Evolutionary conservation across 345 rosid species (phyloP), one percentile per base, ranked within the genome.

Genomic region (Barbarea vulgaris): DNA sequence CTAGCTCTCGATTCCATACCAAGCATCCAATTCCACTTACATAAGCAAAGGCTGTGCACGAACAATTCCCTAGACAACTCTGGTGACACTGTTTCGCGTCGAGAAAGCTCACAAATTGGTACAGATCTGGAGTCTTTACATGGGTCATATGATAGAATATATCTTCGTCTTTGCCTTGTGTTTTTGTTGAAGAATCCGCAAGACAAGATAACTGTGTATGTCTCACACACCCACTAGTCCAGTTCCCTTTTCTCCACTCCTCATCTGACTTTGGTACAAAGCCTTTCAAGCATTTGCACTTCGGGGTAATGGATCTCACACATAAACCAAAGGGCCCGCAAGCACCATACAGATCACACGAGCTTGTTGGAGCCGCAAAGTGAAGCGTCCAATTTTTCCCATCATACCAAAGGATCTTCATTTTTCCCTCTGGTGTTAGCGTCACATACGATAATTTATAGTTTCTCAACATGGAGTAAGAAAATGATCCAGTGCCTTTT

Each of bases 21-120:
- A 70, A 22, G 41, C 81, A 77, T 37, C 81, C 77, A 47, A 66
- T 67, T 24, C 73, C 79, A 65, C 18, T 27, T 15, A 67, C 50
- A 30, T 66, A 46, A 19, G 71, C 58, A 50, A 4, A 66, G 15
- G 75, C 75, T 11, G 39, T 17, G 37, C 75, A 70, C 3, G 75
- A 70, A 46, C 75, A 70, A 14, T 70, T 70, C 0, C 64, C 24
- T 31, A 58, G 37, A 57, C 75, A 70, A 3, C 30, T 64, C 4
- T 41, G 13, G 31, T 30, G 17, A 27, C 75, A 70, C 11, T 17
- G 54, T 17, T 25, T 25, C 25, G 24, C 24, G 31, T 30, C 31
- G 4, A 30, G 31, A 19, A 52, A 50, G 30, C 30, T 52, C 37
- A 14, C 50, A 52, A 21, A 24, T 9, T 68, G 62, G 39, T 52